Percentiles rank a stretch among this genome's conserved stretches.
These are phyloP conservation scores for Penicillium waksmanii DNA, from an alignment of 495 filamentous ascomycete genomes.

Conservation along the genomic window DNA sequence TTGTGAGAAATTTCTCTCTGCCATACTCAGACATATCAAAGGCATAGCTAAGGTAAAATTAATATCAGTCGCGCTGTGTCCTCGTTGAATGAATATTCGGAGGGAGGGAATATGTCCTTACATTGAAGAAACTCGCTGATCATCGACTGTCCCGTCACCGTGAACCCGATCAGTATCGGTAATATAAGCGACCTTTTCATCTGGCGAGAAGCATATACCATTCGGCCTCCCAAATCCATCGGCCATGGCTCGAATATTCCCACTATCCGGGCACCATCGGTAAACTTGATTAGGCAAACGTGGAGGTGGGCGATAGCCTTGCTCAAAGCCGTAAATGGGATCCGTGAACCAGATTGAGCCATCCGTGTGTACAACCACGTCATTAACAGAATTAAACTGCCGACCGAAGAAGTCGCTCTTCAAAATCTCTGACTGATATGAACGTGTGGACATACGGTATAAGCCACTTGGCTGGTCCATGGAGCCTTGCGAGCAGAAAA, in stretches of 20 bases:
- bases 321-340: conserved; percentile 61
- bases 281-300: conserved; percentile 61
- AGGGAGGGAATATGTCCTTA: conserved; percentile 7
- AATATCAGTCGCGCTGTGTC: neutral
- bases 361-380: conserved; percentile 56
- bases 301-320: conserved; percentile 58
- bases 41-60: conserved; percentile 27
- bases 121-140: conserved; percentile 27
- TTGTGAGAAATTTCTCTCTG: conserved; percentile 44
- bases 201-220: conserved; percentile 60
- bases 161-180: conserved; percentile 56
- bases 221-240: conserved; percentile 61
- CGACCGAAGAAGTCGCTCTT: conserved; percentile 57
- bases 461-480: conserved; percentile 51
- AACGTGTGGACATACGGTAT: conserved; percentile 44
- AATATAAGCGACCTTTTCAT: conserved; percentile 55
- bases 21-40: conserved; percentile 30
- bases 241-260: conserved; percentile 53
- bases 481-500: conserved; percentile 59
- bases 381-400: conserved; percentile 65
- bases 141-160: conserved; percentile 36
- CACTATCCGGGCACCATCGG: conserved; percentile 50
- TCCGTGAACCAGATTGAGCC: conserved; percentile 67
- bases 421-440: conserved; percentile 26
- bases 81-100: neutral